Percentiles rank a stretch among this genome's conserved stretches.
phyloP scores from a whole-genome alignment of 495 filamentous ascomycete species.

The Patellaria atrata region DNA sequence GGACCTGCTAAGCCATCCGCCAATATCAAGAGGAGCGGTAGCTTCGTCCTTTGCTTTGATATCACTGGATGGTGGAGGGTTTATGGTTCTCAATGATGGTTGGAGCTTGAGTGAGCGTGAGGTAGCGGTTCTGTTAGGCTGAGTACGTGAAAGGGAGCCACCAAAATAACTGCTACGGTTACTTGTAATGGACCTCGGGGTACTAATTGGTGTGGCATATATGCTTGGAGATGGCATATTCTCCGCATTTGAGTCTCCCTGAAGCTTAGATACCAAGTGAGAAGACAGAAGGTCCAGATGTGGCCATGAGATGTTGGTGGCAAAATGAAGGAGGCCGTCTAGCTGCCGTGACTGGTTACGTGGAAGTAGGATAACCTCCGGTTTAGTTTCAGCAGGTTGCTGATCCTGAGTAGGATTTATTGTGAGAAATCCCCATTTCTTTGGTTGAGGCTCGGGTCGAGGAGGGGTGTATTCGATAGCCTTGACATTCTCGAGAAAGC shows the following conservation, averaged over 20 bases:
- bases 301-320: conserved; percentile 38
- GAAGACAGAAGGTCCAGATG: conserved; percentile 27
- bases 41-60: conserved; percentile 1
- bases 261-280: conserved; percentile 37
- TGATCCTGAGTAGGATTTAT: conserved; percentile 21
- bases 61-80: conserved; percentile 1
- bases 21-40: conserved; percentile 27
- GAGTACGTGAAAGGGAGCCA: conserved; percentile 6
- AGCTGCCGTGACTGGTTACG: conserved; percentile 32
- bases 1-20: conserved; percentile 70
- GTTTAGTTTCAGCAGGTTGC: conserved; percentile 12
- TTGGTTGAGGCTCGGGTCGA: conserved; percentile 18
- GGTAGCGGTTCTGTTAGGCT: conserved; percentile 8
- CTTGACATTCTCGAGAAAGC: conserved; percentile 52
- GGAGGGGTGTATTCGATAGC: conserved; percentile 16
- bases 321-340: conserved; percentile 36
- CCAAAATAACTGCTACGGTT: conserved; percentile 21
- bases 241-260: conserved; percentile 22
- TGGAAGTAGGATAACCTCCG: conserved; percentile 29
- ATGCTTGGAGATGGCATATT: conserved; percentile 17
- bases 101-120: conserved; percentile 11
- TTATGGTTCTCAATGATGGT: conserved; percentile 1
- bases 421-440: conserved; percentile 34
- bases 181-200: conserved; percentile 13
- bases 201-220: conserved; percentile 24